Evolutionary conservation across 169 alveolate species (phyloP).

Genomic region (Eimeria nieschulzi): DNA sequence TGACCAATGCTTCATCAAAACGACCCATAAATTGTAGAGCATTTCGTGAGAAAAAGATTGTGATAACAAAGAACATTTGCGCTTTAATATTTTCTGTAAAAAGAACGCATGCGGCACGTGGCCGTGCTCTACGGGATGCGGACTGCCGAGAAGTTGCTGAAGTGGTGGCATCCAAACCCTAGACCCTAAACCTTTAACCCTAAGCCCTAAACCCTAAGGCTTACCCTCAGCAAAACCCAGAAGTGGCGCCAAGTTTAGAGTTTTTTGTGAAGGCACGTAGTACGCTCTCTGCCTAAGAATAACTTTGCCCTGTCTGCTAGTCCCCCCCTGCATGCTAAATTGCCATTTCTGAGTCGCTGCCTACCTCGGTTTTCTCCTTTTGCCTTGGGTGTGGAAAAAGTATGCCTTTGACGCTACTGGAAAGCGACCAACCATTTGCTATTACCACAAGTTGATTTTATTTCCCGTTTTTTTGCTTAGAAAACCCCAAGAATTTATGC

Average conservation of each 20-base stretch:
- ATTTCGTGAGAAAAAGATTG: no score
- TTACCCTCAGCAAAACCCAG: neutral
- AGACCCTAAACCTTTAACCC: neutral
- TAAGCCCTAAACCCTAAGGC: conserved; percentile 8
- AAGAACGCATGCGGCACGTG: no score
- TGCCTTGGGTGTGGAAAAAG: neutral
- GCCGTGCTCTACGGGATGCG: no score
- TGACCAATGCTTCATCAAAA: no score
- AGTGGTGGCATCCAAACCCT: neutral
- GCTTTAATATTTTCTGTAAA: no score
- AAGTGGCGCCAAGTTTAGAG: neutral
- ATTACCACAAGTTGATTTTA: no score
- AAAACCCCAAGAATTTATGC: no score
- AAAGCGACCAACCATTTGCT: neutral
- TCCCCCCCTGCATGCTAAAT: neutral
- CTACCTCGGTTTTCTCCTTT: neutral
- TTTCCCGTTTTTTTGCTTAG: no score
- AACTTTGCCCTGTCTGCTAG: neutral
- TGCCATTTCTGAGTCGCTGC: neutral
- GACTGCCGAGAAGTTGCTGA: no score
- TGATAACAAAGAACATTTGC: no score
- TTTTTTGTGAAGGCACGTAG: neutral
- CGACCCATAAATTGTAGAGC: no score
- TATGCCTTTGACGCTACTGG: neutral
- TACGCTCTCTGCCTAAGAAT: neutral